Evolutionary conservation across 495 filamentous ascomycete species (phyloP), one percentile per base, ranked within the genome.

Genomic region (Corynascus novoguineensis): DNA sequence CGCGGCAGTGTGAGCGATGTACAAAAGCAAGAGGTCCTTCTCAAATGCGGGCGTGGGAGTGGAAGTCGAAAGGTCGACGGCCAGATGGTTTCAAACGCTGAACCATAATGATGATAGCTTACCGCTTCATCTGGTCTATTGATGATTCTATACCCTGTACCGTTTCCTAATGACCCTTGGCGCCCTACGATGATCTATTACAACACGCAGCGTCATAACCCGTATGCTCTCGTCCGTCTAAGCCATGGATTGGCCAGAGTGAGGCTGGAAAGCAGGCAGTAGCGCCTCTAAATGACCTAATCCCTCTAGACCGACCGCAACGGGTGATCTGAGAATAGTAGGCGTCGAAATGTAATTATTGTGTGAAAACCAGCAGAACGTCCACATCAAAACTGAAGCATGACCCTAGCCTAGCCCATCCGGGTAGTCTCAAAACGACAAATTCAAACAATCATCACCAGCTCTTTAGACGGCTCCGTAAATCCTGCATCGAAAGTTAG

Each of bases 121-220:
- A 10, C 50, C 28, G 28, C 14, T 37, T 21, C 38, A 52, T 41
- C 50, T 3, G 34, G 25, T 53, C 40, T 54, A 44, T 54, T 54
- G 37, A 29, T 41, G 28, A 21, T 19, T 44, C 45, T 45, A 54
- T 22, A 0, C 38, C 51, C 47, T 17, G 25, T 41, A 42, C 50
- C 50, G 3, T n/a, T 41, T 29, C 19, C 51, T 19, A 44, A 34
- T 22, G 17, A n/a, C 19, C 51, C 27, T 0, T 45, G 28, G 38
- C 38, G 51, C 40, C 51, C 51, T 32, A 53, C 50, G 35, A 15
- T 53, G 50, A 41, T 53, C 37, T 53, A 53, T 53, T 8, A 42
- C 42, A 29, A 53, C 25, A 19, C 29, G 48, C 32, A 53, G 40
- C 37, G 40, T 42, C 50, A 41, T 42, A 53, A 44, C 38, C 38